These are phyloP conservation scores for Colletotrichum brevisporum DNA, from an alignment of 2,329 filamentous ascomycete species.

Conservation along the genomic window DNA sequence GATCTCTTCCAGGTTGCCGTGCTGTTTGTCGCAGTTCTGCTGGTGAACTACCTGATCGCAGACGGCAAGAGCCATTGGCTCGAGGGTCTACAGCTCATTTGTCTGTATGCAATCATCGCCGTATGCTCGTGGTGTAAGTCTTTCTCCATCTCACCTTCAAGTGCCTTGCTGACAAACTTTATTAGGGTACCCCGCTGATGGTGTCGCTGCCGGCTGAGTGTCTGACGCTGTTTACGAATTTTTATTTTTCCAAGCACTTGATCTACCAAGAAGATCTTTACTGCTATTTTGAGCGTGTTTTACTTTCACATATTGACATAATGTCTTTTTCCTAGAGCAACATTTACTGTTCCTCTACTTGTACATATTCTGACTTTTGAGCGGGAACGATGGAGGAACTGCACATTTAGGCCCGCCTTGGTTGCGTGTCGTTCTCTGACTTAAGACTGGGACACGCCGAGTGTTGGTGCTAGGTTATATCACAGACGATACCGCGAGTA, in stretches of 20 bases:
- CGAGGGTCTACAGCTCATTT: slow-evolving; percentile 82
- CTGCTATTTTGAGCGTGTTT: slow-evolving; percentile 26
- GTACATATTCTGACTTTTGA: slow-evolving; percentile 18
- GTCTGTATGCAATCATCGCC: slow-evolving; percentile 85
- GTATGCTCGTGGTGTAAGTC: slow-evolving; percentile 74
- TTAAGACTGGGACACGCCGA: background rate
- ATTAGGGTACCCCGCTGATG: slow-evolving; percentile 32
- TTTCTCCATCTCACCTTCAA: too few species aligned
- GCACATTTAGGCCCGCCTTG: slow-evolving; percentile 1
- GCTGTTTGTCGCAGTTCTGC: slow-evolving; percentile 84
- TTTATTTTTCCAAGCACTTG: background rate
- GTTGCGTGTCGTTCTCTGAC: background rate
- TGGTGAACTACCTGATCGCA: slow-evolving; percentile 88
- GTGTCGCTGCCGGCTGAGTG: slow-evolving; percentile 36
- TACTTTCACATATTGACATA: slow-evolving; percentile 22
- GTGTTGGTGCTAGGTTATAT: too few species aligned
- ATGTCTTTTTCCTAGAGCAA: slow-evolving; percentile 15
- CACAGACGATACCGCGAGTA: too few species aligned
- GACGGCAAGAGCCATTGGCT: slow-evolving; percentile 89
- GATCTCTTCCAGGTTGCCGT: slow-evolving; percentile 91
- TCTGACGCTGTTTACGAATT: slow-evolving; percentile 5
- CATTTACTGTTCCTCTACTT: background rate
- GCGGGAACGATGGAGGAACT: background rate
- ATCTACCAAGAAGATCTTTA: background rate
- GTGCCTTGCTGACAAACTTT: background rate